Conservation (phyloP, 331 rosid species). For the Acacia concinna region DNA sequence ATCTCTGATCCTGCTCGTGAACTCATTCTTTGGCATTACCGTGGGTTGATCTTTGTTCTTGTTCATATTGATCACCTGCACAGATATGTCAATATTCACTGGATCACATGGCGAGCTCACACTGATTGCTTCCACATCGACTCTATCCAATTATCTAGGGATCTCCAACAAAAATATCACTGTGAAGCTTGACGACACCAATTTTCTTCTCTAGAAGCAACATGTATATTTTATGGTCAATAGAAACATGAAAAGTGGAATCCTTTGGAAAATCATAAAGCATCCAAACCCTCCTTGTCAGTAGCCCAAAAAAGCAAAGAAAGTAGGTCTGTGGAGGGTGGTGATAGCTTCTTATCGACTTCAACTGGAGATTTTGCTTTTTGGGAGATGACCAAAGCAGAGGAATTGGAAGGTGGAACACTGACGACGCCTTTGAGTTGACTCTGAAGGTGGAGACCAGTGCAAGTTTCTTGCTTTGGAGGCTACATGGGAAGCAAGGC, state of each 20-base stretch:
- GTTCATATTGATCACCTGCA: too few species aligned
- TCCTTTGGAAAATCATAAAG: conserved; percentile 20
- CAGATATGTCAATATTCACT: too few species aligned
- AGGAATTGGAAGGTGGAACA: conserved; percentile 18
- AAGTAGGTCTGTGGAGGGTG: conserved; percentile 24
- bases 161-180: too few species aligned
- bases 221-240: too few species aligned
- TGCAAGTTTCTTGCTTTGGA: neutral
- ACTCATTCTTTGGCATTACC: too few species aligned
- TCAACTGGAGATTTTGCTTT: neutral
- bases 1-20: too few species aligned
- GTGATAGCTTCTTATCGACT: neutral
- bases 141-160: too few species aligned
- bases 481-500: conserved; percentile 35
- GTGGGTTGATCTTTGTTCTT: too few species aligned
- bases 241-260: conserved; percentile 26
- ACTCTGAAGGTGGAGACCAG: conserved; percentile 4
- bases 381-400: conserved; percentile 9
- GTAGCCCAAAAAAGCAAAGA: conserved; percentile 28
- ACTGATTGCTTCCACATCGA: too few species aligned
- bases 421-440: conserved; percentile 16
- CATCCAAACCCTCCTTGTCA: neutral
- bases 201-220: too few species aligned
- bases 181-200: too few species aligned
- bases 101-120: too few species aligned